Evolutionary conservation across 2,329 filamentous ascomycete species (phyloP).

Genomic region (Teratosphaeria pseudoeucalypti): DNA sequence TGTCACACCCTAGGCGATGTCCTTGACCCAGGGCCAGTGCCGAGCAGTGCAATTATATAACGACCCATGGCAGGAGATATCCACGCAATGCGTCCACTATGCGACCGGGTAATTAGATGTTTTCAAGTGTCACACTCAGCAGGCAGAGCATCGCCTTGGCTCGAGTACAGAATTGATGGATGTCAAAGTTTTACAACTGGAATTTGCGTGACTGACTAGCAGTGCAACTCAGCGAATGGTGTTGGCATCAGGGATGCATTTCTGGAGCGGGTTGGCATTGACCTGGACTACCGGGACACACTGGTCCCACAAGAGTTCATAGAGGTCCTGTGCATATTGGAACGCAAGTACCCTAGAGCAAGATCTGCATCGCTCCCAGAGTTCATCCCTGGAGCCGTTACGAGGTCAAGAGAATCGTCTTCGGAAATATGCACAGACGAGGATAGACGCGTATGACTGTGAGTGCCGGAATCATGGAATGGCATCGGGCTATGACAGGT

Average conservation of each 20-base stretch:
- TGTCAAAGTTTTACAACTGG: constrained; percentile 8
- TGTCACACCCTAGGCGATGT: background rate
- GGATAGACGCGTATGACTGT: background rate
- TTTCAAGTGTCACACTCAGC: background rate
- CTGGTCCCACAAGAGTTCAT: background rate
- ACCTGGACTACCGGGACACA: background rate
- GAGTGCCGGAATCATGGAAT: background rate
- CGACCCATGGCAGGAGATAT: background rate
- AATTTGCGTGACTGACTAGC: constrained; percentile 3
- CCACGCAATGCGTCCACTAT: background rate
- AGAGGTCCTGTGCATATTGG: background rate
- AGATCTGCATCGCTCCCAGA: too few relatives aligned
- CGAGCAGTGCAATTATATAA: too few relatives aligned
- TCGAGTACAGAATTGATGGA: background rate
- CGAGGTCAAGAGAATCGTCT: background rate
- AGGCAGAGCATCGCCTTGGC: background rate
- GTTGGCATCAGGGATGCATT: background rate
- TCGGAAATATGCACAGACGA: background rate
- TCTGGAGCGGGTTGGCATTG: background rate
- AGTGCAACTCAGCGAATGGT: background rate
- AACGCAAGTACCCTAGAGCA: background rate
- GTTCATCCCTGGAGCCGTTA: too few relatives aligned
- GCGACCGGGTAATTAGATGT: too few relatives aligned
- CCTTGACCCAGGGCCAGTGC: too few relatives aligned
- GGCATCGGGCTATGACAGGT: background rate